Conservation (phyloP, 2,329 filamentous ascomycete genomes). For the Myriosclerotinia scirpicola region DNA sequence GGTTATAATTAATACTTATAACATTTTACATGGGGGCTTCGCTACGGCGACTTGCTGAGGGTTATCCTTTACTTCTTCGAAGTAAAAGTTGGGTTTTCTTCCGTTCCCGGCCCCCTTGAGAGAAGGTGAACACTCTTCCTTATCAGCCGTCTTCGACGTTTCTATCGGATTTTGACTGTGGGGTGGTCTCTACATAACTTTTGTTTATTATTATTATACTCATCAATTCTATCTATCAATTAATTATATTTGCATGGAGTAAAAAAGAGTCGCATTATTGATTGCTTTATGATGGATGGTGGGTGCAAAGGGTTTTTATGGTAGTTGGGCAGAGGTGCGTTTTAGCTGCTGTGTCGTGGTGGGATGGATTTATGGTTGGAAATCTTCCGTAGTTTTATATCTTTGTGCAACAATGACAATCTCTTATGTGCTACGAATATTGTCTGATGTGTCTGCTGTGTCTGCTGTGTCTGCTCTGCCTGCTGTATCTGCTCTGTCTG, state of each 20-base stretch:
- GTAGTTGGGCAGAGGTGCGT: no score
- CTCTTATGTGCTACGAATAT: neutral
- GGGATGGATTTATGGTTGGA: neutral
- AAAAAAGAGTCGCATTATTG: no score
- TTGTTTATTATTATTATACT: neutral
- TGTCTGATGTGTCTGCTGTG: no score
- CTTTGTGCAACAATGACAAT: neutral
- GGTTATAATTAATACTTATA: conserved; percentile 44
- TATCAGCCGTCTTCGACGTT: conserved; percentile 44
- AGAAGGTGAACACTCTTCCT: conserved; percentile 46
- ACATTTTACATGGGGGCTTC: conserved; percentile 42
- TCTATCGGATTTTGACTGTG: conserved; percentile 46
- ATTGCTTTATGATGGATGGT: no score
- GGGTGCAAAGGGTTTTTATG: no score
- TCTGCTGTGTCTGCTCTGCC: neutral
- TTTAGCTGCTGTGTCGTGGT: no score
- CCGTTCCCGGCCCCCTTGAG: conserved; percentile 47
- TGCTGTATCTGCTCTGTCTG: neutral
- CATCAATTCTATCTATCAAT: no score
- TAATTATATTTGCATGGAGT: no score
- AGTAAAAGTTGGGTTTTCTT: conserved; percentile 41
- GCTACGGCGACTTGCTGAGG: conserved; percentile 46
- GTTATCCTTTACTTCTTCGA: conserved; percentile 37
- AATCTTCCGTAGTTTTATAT: neutral
- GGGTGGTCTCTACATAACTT: conserved; percentile 46